Evolutionary conservation across 1,139 yeast genomes (phyloP), one percentile per base, ranked within the genome.

Genomic region (Meyerozyma smithsonii): DNA sequence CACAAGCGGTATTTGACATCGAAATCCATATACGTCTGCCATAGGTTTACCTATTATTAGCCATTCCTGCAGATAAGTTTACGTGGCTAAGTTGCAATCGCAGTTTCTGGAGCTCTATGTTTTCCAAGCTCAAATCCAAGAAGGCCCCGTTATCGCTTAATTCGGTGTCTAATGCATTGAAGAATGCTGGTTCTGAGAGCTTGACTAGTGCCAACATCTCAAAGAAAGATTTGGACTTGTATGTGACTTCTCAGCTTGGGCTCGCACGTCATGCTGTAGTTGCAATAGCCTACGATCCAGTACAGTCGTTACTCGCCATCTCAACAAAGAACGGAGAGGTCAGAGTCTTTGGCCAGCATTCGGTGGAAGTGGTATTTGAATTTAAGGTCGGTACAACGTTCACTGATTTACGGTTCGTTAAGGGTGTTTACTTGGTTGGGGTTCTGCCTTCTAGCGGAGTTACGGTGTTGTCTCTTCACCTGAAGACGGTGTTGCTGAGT

Each of bases 271-370:
- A 66, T 48, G 59, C 69, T 25, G 75, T 86, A 3, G 64, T 77
- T 19, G 79, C 86, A 0, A 61, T 81, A 34, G 95, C 95, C 0
- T 86, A 72, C 59, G 97, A 92, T 58, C 95, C 95, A 1, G 82
- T 87, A 1, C 98, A 92, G 56, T 80, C 95, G 37, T 69, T 92
- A 34, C 61, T 89, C 49, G 97, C 97, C 0, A 66, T 88, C 0
- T 83, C 94, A 3, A 88, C 96, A 0, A 78, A 72, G 33, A 58
- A 62, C 10, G 87, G 89, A 36, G 79, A 79, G 38, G 72, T 92
- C 16, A 80, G 87, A 49, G 84, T 92, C 4, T 83, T 80, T 53
- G 98, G 98, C 2, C 92, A 85, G 55, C 80, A 82, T 38, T 79
- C 84, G 39, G 96, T 90, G 7, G 88, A 85, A 46, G 87, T 81